Conservation (phyloP, 1,284 basidiomycete species). For the Apiotrichum siamense region DNA sequence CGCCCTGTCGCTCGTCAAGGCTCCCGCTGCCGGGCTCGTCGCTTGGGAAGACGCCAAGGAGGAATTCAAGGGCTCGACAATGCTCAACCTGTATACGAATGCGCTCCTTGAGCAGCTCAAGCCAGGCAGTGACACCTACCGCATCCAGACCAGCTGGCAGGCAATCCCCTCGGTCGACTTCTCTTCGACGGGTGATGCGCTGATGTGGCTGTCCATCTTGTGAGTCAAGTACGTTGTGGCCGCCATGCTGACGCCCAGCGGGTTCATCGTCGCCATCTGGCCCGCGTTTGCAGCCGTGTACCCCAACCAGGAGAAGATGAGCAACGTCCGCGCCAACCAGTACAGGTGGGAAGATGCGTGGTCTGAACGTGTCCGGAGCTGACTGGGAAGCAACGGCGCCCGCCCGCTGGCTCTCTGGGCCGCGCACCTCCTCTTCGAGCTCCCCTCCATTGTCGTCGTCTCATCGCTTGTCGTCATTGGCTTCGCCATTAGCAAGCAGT, state of each 20-base stretch:
- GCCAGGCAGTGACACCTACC: slow-evolving; percentile 42
- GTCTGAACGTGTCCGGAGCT: slow-evolving; percentile 43
- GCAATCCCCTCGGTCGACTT: slow-evolving; percentile 23
- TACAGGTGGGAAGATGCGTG: slow-evolving; percentile 22
- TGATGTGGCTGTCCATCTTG: slow-evolving; percentile 35
- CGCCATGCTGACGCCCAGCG: slow-evolving; percentile 12
- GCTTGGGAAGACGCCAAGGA: slow-evolving; percentile 2
- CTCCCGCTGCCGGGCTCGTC: slow-evolving; percentile 28
- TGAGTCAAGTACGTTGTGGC: slow-evolving; percentile 8
- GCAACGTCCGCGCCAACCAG: slow-evolving; percentile 64
- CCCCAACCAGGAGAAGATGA: slow-evolving; percentile 57
- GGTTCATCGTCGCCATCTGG: slow-evolving; percentile 55
- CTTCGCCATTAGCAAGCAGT: slow-evolving; percentile 59
- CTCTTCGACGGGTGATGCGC: slow-evolving; percentile 17
- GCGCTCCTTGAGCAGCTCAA: slow-evolving; percentile 58
- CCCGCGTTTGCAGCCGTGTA: slow-evolving; percentile 75
- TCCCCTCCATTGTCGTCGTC: slow-evolving; percentile 56
- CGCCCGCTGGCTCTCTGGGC: slow-evolving; percentile 69
- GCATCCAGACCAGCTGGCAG: slow-evolving; percentile 60
- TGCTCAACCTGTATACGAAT: slow-evolving; percentile 65
- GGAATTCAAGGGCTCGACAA: slow-evolving; percentile 50
- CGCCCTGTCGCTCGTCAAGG: slow-evolving; percentile 57
- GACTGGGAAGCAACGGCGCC: slow-evolving; percentile 65
- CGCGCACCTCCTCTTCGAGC: slow-evolving; percentile 69
- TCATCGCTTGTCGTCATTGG: slow-evolving; percentile 60